Evolutionary conservation across 257 asterid genomes (phyloP).

Genomic region (Cinchona pubescens): DNA sequence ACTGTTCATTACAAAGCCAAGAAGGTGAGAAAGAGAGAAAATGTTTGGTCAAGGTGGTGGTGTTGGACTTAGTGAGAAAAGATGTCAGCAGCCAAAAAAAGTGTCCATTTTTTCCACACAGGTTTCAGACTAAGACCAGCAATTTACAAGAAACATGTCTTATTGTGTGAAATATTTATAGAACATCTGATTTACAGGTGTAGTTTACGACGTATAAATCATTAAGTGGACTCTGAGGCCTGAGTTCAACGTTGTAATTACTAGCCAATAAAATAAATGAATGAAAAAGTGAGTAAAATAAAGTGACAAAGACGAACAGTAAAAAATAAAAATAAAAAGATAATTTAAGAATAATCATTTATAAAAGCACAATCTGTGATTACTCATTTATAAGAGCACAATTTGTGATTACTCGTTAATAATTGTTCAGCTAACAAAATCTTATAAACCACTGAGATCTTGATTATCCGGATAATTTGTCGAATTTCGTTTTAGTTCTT

Average conservation of each 20-base stretch:
- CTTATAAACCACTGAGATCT: no score
- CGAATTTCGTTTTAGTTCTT: no score
- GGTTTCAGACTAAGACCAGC: constrained; percentile 22
- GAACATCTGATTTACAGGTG: constrained; percentile 5
- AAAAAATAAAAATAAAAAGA: no score
- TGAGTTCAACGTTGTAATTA: constrained; percentile 23
- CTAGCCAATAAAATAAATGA: background rate
- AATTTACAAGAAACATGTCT: constrained; percentile 21
- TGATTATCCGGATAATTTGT: no score
- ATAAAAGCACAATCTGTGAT: no score
- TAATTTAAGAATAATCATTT: no score
- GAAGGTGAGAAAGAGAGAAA: constrained; percentile 18
- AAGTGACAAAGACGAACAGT: no score
- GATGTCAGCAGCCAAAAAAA: constrained; percentile 33
- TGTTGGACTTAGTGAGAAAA: constrained; percentile 18
- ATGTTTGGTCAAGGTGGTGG: background rate
- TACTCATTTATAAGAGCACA: no score
- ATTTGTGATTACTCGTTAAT: no score
- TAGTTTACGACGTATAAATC: constrained; percentile 16
- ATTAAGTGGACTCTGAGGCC: constrained; percentile 31
- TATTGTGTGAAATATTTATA: constrained; percentile 12
- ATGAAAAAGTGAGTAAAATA: constrained; percentile 11
- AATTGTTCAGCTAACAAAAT: no score
- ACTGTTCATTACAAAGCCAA: constrained; percentile 31
- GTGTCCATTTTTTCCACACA: constrained; percentile 21